These are phyloP conservation scores for Sporothrix brasiliensis DNA, from an alignment of 2,329 filamentous ascomycete species.

Conservation along the genomic window DNA sequence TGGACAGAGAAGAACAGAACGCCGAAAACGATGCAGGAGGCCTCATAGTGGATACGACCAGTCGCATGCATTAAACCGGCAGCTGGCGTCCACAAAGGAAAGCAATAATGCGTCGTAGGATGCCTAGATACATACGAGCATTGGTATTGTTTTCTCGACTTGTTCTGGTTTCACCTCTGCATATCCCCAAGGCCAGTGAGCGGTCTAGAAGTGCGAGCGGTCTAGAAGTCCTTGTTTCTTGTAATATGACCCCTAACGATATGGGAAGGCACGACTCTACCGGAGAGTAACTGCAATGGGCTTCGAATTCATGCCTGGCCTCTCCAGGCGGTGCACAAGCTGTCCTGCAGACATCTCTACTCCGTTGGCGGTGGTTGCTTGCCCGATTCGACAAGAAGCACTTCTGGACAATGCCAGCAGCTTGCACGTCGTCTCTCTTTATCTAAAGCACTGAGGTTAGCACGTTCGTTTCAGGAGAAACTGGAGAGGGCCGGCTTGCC, in stretches of 20 bases:
- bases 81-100: not conserved
- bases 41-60: slow-evolving; percentile 5
- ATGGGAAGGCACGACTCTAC: no score
- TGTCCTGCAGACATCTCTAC: not conserved
- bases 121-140: not conserved
- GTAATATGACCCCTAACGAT: not conserved
- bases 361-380: not conserved
- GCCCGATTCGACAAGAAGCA: not conserved
- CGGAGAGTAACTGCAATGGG: no score
- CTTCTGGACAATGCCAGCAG: not conserved
- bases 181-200: not conserved
- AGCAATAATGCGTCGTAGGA: not conserved
- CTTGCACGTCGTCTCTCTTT: not conserved
- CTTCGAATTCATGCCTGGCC: no score
- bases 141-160: not conserved
- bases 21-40: slow-evolving; percentile 17
- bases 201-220: not conserved
- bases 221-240: not conserved
- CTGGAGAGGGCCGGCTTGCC: not conserved
- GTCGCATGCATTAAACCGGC: slow-evolving; percentile 21
- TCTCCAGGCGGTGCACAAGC: no score
- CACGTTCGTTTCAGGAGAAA: not conserved
- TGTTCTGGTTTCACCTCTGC: not conserved
- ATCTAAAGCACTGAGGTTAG: not conserved
- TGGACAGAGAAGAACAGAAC: not conserved